Evolutionary conservation across 1,284 basidiomycete species (phyloP), one percentile per base, ranked within the genome.

Genomic region (Ustilago lituana): DNA sequence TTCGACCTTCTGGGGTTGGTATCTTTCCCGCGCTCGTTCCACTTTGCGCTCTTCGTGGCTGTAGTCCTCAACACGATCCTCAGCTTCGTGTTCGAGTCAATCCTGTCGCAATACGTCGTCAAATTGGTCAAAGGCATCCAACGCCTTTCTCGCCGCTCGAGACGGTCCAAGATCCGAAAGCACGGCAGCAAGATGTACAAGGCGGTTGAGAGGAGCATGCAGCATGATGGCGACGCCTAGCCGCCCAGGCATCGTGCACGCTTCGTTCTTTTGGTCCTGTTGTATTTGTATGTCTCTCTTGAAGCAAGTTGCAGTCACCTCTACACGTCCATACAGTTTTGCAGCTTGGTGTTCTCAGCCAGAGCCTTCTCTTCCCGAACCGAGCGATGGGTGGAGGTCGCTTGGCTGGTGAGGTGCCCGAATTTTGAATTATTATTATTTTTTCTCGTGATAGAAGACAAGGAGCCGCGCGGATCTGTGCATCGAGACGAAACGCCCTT

Each of bases 1-100:
- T 86, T 87, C 23, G 81, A 86, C 15, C 82, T 94, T 41, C 85
- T 98, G 35, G 90, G 91, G 68, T 85, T 98, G 73, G 90, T 95
- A 85, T 80, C 85, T 4, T 84, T 98, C 15, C 92, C 93, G 0
- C 81, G 86, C 41, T 78, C 85, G 15, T 94, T 89, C 71, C 89
- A 92, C 70, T 81, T 87, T 58, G 87, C 88, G 73, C 85, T 98
- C 27, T 84, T 93, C 22, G 81, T 85, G 3, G 88, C 88, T n/a
- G 90, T 90, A 7, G 82, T 88, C 22, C 79, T 89, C 52, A 98
- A 98, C 84, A 87, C 93, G 22, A 84, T 84, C 1, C 73, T 88
- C 15, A 94, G 91, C 29, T 85, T 93, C 80, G 85, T 85, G 0
- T 96, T 91, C 76, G 95, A 98, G 81, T 56, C 66, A n/a, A 53